Percentiles rank a stretch among this genome's conserved stretches.
These are phyloP conservation scores for Achlya hypogyna DNA, from an alignment of 352 stramenopile genomes.

Conservation along the genomic window DNA sequence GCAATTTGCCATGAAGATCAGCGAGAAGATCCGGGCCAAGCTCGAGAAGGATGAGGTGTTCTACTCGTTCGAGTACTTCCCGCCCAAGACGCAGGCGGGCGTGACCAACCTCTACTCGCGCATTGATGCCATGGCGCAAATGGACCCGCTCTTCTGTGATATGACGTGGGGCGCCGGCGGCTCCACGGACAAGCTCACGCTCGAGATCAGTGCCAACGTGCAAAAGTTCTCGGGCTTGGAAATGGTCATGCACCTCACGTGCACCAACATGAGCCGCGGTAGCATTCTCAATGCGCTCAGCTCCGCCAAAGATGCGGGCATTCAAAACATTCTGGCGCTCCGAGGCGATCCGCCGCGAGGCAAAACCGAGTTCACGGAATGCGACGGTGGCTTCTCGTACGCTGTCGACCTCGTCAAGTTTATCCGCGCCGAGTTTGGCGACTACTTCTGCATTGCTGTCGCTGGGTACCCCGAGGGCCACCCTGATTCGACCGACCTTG, in stretches of 20 bases:
- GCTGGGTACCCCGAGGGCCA: constrained; percentile 98
- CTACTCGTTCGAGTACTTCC: constrained; percentile 99
- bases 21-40: constrained; percentile 82
- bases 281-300: constrained; percentile 91
- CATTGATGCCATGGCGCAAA: constrained; percentile 93
- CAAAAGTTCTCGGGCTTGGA: constrained; percentile 88
- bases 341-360: constrained; percentile 93
- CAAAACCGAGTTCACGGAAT: constrained; percentile 81
- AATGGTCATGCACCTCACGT: constrained; percentile 94
- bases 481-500: constrained; percentile 74
- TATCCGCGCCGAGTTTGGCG: constrained; percentile 91
- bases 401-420: constrained; percentile 95
- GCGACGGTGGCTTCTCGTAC: constrained; percentile 90
- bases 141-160: constrained; percentile 96
- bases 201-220: constrained; percentile 90
- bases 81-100: constrained; percentile 92
- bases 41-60: constrained; percentile 78
- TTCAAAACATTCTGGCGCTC: constrained; percentile 98
- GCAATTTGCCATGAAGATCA: constrained; percentile 60
- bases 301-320: constrained; percentile 86
- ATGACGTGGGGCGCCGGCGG: constrained; percentile 99
- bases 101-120: constrained; percentile 96
- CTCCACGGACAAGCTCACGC: constrained; percentile 91
- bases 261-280: constrained; percentile 96
- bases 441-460: constrained; percentile 95